Conservation (phyloP, 2,329 filamentous ascomycete species). For the Phaeosphaeria sp. region DNA sequence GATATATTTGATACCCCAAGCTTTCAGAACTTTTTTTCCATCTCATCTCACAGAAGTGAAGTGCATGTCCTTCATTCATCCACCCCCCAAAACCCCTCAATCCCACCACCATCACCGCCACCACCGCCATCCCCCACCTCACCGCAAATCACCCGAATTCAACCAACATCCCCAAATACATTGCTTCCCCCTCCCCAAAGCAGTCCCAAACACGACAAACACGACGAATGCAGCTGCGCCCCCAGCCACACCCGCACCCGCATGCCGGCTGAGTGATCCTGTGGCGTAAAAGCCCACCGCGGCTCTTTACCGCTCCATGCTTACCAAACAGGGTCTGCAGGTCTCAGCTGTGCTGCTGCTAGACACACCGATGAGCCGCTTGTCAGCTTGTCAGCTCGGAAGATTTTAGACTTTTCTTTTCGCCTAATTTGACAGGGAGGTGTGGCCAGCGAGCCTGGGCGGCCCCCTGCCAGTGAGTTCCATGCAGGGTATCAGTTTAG, state of each 20-base stretch:
- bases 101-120: background rate
- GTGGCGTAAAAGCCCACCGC: background rate
- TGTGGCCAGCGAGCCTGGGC: too few species aligned
- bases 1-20: background rate
- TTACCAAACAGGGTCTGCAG: background rate
- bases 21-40: background rate
- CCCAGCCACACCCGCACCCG: background rate
- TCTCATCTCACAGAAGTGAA: too few species aligned
- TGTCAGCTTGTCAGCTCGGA: background rate
- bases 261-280: background rate
- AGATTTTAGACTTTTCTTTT: too few species aligned
- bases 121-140: background rate
- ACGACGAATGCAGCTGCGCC: background rate
- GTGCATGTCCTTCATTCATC: too few species aligned
- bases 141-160: background rate
- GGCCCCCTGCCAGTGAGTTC: too few species aligned
- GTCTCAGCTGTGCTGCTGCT: too few species aligned
- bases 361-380: background rate
- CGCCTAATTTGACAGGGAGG: too few species aligned
- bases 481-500: too few species aligned
- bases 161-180: background rate
- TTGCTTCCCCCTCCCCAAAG: background rate
- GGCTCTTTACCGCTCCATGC: background rate
- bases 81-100: too few species aligned
- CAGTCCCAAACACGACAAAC: background rate